Evolutionary conservation across 176 grass and related monocot species (phyloP).

Genomic region (Cocos nucifera): DNA sequence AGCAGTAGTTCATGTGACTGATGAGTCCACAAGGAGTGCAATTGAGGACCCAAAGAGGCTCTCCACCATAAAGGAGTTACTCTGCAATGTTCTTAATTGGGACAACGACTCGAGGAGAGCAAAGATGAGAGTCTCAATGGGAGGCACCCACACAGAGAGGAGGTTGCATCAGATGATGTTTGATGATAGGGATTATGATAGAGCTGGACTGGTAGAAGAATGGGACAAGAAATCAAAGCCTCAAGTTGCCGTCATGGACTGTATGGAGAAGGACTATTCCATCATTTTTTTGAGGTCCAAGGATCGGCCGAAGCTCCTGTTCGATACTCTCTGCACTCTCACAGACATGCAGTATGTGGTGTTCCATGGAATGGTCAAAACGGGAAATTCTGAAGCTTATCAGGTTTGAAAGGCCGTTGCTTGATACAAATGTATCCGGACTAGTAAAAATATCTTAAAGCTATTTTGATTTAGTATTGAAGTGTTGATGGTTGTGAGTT

Average conservation of each 20-base stretch:
- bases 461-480: too few species aligned
- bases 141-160: constrained; percentile 9
- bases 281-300: constrained; percentile 10
- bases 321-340: constrained; percentile 12
- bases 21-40: constrained; percentile 13
- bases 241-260: constrained; percentile 1
- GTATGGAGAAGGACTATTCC: constrained; percentile 11
- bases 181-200: constrained; percentile 11
- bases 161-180: constrained; percentile 19
- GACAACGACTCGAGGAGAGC: not conserved
- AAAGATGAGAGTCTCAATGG: not conserved
- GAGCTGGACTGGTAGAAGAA: not conserved
- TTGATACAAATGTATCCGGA: too few species aligned
- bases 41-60: constrained; percentile 6
- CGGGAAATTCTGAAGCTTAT: constrained; percentile 8
- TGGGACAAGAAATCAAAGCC: not conserved
- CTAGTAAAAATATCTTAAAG: too few species aligned
- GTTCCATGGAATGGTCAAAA: constrained; percentile 4
- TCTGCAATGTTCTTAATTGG: constrained; percentile 9
- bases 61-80: not conserved
- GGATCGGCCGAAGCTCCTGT: constrained; percentile 17
- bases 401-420: not conserved
- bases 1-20: constrained; percentile 11
- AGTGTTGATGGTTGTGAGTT: too few species aligned
- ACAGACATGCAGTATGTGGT: constrained; percentile 20